These are phyloP conservation scores for Senna siamea DNA, from an alignment of 306 rosid genomes.

Conservation along the genomic window DNA sequence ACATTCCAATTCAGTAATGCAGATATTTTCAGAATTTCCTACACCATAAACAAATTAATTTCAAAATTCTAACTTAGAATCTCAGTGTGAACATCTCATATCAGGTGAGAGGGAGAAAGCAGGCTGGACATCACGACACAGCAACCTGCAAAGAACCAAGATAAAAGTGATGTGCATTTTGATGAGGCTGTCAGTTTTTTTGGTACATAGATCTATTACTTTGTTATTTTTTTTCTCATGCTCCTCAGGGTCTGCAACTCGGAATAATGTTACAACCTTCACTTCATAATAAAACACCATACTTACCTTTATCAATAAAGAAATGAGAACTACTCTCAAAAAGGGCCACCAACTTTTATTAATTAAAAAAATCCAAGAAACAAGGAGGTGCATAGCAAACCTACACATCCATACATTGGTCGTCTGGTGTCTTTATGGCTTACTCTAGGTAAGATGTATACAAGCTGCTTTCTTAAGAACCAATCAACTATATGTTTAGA, in stretches of 20 bases:
- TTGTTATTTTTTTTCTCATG: conserved; percentile 7
- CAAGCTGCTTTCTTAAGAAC: conserved; percentile 27
- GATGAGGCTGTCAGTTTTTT: conserved; percentile 46
- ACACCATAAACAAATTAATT: conserved; percentile 51
- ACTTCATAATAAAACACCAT: conserved; percentile 42
- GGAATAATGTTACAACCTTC: conserved; percentile 41
- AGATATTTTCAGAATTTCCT: conserved; percentile 28
- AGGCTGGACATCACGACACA: conserved; percentile 72
- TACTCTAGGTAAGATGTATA: conserved; percentile 28
- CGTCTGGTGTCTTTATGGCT: conserved; percentile 29
- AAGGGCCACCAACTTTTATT: conserved; percentile 51
- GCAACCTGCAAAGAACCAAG: conserved; percentile 98
- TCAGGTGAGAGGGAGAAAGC: conserved; percentile 73
- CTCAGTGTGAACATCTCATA: conserved; percentile 74
- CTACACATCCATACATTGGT: conserved; percentile 41
- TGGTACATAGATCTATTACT: conserved; percentile 47
- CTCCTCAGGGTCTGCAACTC: conserved; percentile 48
- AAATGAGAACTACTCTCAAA: conserved; percentile 49
- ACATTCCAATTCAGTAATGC: conserved; percentile 42
- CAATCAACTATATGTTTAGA: conserved; percentile 7
- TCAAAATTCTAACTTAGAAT: conserved; percentile 73
- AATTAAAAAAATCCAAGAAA: conserved; percentile 42
- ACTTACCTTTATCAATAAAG: conserved; percentile 61
- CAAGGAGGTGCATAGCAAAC: conserved; percentile 41
- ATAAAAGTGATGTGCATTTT: conserved; percentile 79